Evolutionary conservation across 441 rosid species (phyloP).

Genomic region (Mallotus repandus): DNA sequence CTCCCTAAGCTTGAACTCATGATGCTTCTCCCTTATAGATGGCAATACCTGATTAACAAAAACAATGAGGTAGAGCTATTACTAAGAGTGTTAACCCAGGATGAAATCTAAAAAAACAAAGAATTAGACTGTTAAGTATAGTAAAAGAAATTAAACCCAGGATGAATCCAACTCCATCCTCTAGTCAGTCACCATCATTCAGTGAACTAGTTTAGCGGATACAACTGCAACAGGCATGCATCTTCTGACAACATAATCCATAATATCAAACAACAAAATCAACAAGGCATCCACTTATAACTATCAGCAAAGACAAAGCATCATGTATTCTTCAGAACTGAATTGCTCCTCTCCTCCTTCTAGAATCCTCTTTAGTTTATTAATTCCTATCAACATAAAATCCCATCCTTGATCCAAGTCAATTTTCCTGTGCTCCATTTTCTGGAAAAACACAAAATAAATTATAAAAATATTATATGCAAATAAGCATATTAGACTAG

Average conservation of each 20-base stretch:
- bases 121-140: background rate
- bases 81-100: background rate
- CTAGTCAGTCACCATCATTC: background rate
- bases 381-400: conserved; percentile 74
- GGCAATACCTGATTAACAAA: conserved; percentile 57
- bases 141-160: background rate
- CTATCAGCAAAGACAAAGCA: conserved; percentile 35
- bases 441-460: background rate
- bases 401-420: conserved; percentile 89
- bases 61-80: conserved; percentile 5
- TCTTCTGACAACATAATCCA: background rate
- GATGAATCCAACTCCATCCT: background rate
- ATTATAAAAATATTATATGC: background rate
- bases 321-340: conserved; percentile 68
- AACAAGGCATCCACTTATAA: background rate
- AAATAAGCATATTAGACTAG: background rate
- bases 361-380: conserved; percentile 67
- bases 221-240: background rate
- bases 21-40: conserved; percentile 82
- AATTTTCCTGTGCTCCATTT: conserved; percentile 54
- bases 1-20: conserved; percentile 87
- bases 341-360: conserved; percentile 68
- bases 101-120: background rate
- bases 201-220: background rate
- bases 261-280: background rate